Evolutionary conservation across 305 asterid species (phyloP).

Genomic region (Fraxinus latifolia): DNA sequence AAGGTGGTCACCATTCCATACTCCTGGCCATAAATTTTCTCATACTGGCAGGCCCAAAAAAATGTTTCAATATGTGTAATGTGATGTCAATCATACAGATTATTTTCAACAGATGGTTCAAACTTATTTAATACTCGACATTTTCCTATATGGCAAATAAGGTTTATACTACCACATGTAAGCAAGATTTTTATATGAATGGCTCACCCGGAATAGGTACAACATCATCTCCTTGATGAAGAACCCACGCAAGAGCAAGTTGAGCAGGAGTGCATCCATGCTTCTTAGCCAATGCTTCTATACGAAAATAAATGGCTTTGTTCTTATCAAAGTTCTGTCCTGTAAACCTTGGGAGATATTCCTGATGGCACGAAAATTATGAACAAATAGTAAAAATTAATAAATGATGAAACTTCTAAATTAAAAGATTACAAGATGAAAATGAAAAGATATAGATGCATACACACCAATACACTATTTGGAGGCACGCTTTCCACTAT

Average conservation of each 20-base stretch:
- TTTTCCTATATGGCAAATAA: not conserved
- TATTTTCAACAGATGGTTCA: not conserved
- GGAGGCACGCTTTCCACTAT: constrained; percentile 38
- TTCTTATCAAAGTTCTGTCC: constrained; percentile 65
- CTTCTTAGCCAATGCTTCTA: constrained; percentile 46
- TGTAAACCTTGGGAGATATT: constrained; percentile 46
- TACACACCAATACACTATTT: constrained; percentile 44
- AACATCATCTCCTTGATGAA: constrained; percentile 54
- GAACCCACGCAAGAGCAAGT: constrained; percentile 66
- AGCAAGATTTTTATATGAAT: not conserved
- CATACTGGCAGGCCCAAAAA: not conserved
- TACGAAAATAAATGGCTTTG: constrained; percentile 40
- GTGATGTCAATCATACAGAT: not conserved
- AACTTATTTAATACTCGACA: not conserved
- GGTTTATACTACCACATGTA: not conserved
- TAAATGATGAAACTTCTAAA: not conserved
- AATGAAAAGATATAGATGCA: not conserved
- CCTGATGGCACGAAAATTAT: constrained; percentile 23
- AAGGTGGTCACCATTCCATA: not conserved
- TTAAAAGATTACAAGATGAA: not conserved
- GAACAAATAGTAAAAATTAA: not conserved
- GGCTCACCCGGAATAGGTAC: constrained; percentile 59
- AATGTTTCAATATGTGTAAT: not conserved
- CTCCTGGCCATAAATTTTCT: not conserved
- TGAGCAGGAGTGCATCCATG: constrained; percentile 57